A percentile compares a stretch with the other conserved stretches of the same genome.
These are phyloP conservation scores for Acacia pycnantha DNA, from an alignment of 331 rosid species.

Conservation along the genomic window DNA sequence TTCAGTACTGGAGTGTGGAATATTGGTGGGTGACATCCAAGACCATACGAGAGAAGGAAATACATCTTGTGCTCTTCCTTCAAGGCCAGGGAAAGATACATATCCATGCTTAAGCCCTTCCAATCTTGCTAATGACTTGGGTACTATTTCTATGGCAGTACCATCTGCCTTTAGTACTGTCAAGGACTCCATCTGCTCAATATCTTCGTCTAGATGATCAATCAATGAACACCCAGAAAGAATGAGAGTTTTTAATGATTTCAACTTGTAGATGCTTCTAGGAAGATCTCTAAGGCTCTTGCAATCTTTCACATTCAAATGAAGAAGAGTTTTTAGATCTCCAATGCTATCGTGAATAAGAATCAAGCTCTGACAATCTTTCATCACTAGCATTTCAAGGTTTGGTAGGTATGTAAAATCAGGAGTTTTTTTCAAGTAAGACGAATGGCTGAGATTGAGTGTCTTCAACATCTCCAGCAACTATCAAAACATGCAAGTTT, in stretches of 20 bases:
- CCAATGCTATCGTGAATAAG: neutral
- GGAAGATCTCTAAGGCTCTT: neutral
- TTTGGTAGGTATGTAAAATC: neutral
- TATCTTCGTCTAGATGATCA: neutral
- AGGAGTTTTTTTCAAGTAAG: neutral
- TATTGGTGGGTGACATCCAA: neutral
- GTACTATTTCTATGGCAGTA: neutral
- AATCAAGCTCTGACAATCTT: neutral
- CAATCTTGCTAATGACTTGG: neutral
- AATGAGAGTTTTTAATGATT: too few species aligned
- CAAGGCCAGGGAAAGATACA: neutral
- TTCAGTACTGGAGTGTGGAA: neutral
- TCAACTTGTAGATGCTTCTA: too few species aligned
- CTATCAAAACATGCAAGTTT: neutral
- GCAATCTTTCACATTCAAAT: neutral
- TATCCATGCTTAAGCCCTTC: neutral
- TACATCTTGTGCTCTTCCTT: neutral
- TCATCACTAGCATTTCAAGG: neutral
- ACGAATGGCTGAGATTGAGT: neutral
- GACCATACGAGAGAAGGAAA: neutral
- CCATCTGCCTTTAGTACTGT: neutral
- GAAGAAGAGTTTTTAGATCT: neutral
- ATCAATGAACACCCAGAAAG: too few species aligned
- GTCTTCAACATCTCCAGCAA: neutral
- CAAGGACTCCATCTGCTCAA: neutral